Evolutionary conservation across 257 asterid genomes (phyloP), one percentile per base, ranked within the genome.

Genomic region (Agastache rugosa): DNA sequence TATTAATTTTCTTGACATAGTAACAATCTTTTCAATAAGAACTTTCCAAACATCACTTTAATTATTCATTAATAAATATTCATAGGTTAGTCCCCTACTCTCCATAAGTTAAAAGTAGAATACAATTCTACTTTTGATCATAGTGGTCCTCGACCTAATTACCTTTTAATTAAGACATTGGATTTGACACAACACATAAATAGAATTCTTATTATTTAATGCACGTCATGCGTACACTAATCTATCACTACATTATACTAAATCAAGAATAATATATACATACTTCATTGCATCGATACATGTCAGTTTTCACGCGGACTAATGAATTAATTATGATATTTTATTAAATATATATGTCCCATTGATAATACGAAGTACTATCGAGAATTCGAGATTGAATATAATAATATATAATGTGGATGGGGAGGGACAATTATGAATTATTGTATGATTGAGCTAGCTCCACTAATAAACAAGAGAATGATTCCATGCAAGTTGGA

Each of bases 401-500:
- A 14, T 44, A 4, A 44, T 44, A 44, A 44, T 44, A 44, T 44
- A 3, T 2, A 44, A 48, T 35, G 50, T 17, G 29, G 56, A 22
- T 3, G 35, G 35, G 16, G 2, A 4, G 17, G 39, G 50, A 17
- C 61, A 58, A 50, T 39, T 39, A 22, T 63, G 75, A 63, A 34
- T 55, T 67, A 56, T 65, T 70, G 19, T 75, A 75, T 74, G 78
- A 80, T 80, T 65, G 80, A 80, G 37, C 47, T 70, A 80, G 37
- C 55, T 70, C 80, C 83, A 79, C 80, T 79, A 69, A 37, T 79
- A 29, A 70, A 65, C 78, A 48, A 75, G 75, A 60, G 67, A 75
- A 80, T 80, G 75, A 80, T 80, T 75, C 80, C 83, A 71, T 75
- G 78, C 83, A 80, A 80, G 80, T 71, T 75, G 80, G 83, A 69